Conservation (phyloP, 2,329 filamentous ascomycete species). For the Alternaria solani region DNA sequence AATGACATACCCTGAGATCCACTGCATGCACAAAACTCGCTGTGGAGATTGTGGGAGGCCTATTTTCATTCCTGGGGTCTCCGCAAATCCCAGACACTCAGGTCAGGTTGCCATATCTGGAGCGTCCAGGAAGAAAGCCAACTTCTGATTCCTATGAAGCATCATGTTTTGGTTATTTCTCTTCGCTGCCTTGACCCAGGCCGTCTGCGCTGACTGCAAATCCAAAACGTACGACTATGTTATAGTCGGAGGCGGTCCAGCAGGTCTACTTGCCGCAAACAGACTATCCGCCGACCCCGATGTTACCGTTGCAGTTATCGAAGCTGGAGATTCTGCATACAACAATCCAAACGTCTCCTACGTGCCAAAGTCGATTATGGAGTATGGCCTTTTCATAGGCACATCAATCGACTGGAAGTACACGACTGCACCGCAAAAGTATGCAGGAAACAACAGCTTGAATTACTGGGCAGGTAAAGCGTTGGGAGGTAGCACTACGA, state of each 20-base stretch:
- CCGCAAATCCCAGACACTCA: not conserved
- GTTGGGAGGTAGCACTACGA: conserved; percentile 53
- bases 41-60: not conserved
- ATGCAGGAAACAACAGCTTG: conserved; percentile 39
- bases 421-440: conserved; percentile 50
- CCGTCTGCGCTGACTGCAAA: conserved; percentile 15
- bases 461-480: conserved; percentile 53
- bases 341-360: conserved; percentile 43
- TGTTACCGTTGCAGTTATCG: conserved; percentile 40
- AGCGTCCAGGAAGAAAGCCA: not conserved
- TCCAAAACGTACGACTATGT: conserved; percentile 41
- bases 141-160: not conserved
- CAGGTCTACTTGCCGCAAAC: conserved; percentile 45
- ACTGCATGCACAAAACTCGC: not conserved
- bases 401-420: conserved; percentile 54
- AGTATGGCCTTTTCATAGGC: conserved; percentile 34
- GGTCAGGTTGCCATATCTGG: not conserved
- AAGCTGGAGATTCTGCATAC: conserved; percentile 44
- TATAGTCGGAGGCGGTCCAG: conserved; percentile 45
- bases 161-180: conserved; percentile 8
- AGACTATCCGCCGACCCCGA: conserved; percentile 35
- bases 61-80: not conserved
- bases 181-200: not conserved
- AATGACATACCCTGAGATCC: not conserved
- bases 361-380: conserved; percentile 25